These are phyloP conservation scores for Ceratobasidium theobromae DNA, from an alignment of 1,284 basidiomycete species.

Conservation along the genomic window DNA sequence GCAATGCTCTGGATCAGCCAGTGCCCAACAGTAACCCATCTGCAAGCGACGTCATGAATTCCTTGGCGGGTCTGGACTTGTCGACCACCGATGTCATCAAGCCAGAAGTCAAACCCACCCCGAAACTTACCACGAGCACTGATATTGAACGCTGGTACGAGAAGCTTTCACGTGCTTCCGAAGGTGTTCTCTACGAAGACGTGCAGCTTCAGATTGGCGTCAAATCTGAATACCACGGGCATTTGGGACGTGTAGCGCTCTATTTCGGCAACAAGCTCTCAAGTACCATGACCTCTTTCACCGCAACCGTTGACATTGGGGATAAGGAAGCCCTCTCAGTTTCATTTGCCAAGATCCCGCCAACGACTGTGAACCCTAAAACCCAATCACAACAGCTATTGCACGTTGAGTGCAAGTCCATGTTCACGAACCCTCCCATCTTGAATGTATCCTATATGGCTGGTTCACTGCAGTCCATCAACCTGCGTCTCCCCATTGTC, in stretches of 20 bases:
- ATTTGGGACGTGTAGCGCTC: slow-evolving; percentile 86
- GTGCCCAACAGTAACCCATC: slow-evolving; percentile 34
- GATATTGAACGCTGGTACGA: slow-evolving; percentile 88
- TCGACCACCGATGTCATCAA: slow-evolving; percentile 43
- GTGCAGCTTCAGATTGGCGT: slow-evolving; percentile 92
- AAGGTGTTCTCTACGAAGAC: slow-evolving; percentile 96
- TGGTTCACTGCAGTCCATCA: slow-evolving; percentile 84
- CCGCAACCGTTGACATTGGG: slow-evolving; percentile 73
- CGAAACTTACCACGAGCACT: slow-evolving; percentile 57
- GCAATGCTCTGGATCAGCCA: slow-evolving; percentile 41
- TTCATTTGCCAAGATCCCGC: slow-evolving; percentile 86
- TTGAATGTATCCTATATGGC: slow-evolving; percentile 89
- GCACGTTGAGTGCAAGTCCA: slow-evolving; percentile 90
- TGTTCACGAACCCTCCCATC: slow-evolving; percentile 78
- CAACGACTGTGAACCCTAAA: slow-evolving; percentile 73
- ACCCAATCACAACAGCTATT: slow-evolving; percentile 92
- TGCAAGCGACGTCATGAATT: slow-evolving; percentile 63
- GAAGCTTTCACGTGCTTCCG: slow-evolving; percentile 74
- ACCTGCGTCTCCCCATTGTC: slow-evolving; percentile 82
- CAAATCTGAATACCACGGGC: slow-evolving; percentile 94
- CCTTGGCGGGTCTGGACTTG: slow-evolving; percentile 81
- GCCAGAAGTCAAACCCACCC: slow-evolving; percentile 32
- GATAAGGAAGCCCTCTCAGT: slow-evolving; percentile 75
- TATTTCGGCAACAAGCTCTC: slow-evolving; percentile 97
- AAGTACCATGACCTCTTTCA: slow-evolving; percentile 84